Conservation (phyloP, 352 stramenopile species). For the Phytophthora citrophthora region DNA sequence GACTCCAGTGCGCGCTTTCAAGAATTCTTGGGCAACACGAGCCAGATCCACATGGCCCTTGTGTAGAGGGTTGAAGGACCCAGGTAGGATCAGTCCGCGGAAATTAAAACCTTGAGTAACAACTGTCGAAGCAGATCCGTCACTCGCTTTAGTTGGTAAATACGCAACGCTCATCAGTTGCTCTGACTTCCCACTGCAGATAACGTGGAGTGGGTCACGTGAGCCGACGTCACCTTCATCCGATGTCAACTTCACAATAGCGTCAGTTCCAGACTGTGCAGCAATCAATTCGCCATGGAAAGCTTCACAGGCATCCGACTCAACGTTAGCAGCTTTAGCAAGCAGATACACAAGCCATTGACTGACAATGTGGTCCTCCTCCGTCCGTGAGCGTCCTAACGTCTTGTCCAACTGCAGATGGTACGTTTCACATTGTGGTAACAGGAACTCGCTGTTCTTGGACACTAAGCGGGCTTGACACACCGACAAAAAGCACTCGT, state of each 20-base stretch:
- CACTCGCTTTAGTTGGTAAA: constrained; percentile 25
- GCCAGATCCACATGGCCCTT: constrained; percentile 72
- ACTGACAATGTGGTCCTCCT: constrained; percentile 78
- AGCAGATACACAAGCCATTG: constrained; percentile 76
- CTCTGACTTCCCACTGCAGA: constrained; percentile 28
- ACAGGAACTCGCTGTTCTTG: constrained; percentile 18
- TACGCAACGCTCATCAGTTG: constrained; percentile 57
- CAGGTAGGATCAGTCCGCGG: constrained; percentile 68
- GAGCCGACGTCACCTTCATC: neutral
- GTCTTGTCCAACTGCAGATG: constrained; percentile 74
- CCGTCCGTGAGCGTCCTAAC: constrained; percentile 47
- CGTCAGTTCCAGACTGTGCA: constrained; percentile 40
- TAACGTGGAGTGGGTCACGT: constrained; percentile 34
- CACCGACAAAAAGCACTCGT: constrained; percentile 78
- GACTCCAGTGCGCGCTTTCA: constrained; percentile 35
- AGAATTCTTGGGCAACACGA: constrained; percentile 46
- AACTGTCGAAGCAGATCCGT: constrained; percentile 11
- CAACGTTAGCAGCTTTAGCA: constrained; percentile 47
- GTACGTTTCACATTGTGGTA: constrained; percentile 56
- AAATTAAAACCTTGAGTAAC: constrained; percentile 51
- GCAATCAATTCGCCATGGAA: constrained; percentile 42
- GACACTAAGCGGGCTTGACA: constrained; percentile 33
- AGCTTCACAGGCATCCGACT: constrained; percentile 30
- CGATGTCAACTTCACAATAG: constrained; percentile 22
- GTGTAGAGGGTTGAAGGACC: constrained; percentile 88